Evolutionary conservation across 2,329 filamentous ascomycete species (phyloP).

Genomic region (Colletotrichum sp.): DNA sequence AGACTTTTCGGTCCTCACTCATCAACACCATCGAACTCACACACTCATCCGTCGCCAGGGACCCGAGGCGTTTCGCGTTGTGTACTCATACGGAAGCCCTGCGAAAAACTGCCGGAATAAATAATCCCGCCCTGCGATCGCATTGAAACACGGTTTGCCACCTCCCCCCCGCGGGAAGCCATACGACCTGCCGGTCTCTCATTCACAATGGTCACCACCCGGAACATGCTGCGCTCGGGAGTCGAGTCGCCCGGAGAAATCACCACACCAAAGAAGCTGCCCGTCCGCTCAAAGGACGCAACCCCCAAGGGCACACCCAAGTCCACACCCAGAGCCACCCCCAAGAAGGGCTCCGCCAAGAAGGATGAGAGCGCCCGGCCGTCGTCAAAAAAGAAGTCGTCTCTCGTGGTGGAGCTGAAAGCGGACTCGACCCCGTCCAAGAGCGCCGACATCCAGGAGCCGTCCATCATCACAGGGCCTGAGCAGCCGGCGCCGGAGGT

Average conservation of each 20-base stretch:
- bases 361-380: conserved; percentile 8
- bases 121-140: background rate
- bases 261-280: conserved; percentile 29
- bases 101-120: background rate
- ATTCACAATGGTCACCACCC: conserved; percentile 21
- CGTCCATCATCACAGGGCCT: conserved; percentile 16
- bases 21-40: background rate
- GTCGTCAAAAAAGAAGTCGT: conserved; percentile 7
- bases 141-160: background rate
- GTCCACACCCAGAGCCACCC: background rate
- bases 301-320: conserved; percentile 7
- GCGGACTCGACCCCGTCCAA: background rate
- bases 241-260: background rate
- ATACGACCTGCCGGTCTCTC: background rate
- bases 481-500: conserved; percentile 19
- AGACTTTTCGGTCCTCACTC: background rate
- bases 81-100: background rate
- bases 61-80: background rate
- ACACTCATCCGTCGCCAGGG: background rate
- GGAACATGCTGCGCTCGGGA: conserved; percentile 20
- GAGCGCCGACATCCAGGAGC: background rate
- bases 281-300: conserved; percentile 37
- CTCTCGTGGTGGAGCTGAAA: conserved; percentile 11
- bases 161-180: background rate
- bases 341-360: background rate